A percentile compares a stretch with the other conserved stretches of the same genome.
Conservation (phyloP, 75 land plant genomes). For the Pinus tabuliformis region DNA sequence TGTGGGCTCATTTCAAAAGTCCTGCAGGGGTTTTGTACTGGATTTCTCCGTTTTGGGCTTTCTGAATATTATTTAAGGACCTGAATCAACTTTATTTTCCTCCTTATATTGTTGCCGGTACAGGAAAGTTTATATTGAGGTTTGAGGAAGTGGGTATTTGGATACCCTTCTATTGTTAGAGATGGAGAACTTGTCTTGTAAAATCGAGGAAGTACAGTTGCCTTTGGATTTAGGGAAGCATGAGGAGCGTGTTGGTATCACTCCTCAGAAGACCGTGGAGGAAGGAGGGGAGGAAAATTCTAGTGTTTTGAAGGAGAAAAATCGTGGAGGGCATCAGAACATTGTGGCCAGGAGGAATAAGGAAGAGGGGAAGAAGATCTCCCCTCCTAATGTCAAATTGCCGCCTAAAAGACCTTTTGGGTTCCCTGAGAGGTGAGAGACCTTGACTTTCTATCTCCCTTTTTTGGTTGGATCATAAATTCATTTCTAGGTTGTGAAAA, state of each 20-base stretch:
- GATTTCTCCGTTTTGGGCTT: no score
- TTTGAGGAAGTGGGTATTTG: background rate
- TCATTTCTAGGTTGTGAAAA: no score
- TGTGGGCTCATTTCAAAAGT: no score
- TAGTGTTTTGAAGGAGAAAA: background rate
- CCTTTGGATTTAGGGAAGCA: no score
- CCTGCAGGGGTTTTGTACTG: no score
- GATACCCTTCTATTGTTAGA: background rate
- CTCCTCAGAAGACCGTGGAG: background rate
- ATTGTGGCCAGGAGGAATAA: constrained; percentile 7
- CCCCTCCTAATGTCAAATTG: constrained; percentile 7
- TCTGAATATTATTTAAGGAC: no score
- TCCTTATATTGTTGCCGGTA: no score
- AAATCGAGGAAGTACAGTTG: background rate
- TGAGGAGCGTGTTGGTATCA: background rate
- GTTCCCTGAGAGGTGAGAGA: constrained; percentile 1
- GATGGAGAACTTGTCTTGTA: background rate
- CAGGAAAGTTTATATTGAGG: no score
- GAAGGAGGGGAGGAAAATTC: no score
- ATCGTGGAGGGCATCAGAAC: constrained; percentile 1
- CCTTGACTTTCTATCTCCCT: background rate
- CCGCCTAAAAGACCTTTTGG: background rate
- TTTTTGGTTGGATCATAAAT: no score
- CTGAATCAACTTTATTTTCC: no score
- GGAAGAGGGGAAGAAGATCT: background rate